Percentiles rank a stretch among this genome's conserved stretches.
Conservation (phyloP, 352 stramenopile species). For the Phytophthora tubulina region DNA sequence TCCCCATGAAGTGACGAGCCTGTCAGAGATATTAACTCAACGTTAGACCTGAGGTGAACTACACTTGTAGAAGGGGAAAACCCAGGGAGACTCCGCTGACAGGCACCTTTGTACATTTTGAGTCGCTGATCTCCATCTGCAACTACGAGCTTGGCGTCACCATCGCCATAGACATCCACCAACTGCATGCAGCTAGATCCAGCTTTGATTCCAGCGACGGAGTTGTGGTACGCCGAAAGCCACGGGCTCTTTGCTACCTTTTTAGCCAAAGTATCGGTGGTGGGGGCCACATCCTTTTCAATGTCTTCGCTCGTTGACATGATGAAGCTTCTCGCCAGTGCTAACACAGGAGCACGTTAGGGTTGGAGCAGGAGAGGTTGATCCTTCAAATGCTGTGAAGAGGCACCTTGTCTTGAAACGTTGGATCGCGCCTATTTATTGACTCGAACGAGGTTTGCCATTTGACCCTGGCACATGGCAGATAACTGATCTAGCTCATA, state of each 20-base stretch:
- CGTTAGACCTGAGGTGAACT: neutral
- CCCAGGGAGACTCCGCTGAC: neutral
- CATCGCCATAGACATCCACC: constrained; percentile 87
- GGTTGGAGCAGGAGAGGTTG: too few relatives aligned
- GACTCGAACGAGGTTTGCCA: too few relatives aligned
- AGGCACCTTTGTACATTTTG: constrained; percentile 89
- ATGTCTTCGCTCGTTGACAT: constrained; percentile 36
- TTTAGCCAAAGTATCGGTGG: constrained; percentile 25
- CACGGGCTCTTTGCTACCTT: constrained; percentile 65
- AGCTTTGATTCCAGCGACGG: constrained; percentile 89
- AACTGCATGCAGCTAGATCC: constrained; percentile 81
- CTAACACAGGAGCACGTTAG: neutral
- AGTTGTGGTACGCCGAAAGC: constrained; percentile 92
- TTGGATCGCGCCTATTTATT: constrained; percentile 19
- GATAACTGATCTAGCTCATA: too few relatives aligned
- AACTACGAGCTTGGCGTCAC: constrained; percentile 83
- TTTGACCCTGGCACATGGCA: too few relatives aligned
- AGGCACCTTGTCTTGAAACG: constrained; percentile 28
- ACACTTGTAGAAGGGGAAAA: neutral
- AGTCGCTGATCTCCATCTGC: constrained; percentile 83
- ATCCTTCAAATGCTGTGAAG: constrained; percentile 24
- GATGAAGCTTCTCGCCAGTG: neutral
- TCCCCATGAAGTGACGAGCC: constrained; percentile 83
- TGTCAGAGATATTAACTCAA: constrained; percentile 4
- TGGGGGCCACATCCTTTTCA: constrained; percentile 25